Base-by-base conservation (phyloP, 2,329 filamentous ascomycete species). In the Talaromyces albobiverticillius region DNA sequence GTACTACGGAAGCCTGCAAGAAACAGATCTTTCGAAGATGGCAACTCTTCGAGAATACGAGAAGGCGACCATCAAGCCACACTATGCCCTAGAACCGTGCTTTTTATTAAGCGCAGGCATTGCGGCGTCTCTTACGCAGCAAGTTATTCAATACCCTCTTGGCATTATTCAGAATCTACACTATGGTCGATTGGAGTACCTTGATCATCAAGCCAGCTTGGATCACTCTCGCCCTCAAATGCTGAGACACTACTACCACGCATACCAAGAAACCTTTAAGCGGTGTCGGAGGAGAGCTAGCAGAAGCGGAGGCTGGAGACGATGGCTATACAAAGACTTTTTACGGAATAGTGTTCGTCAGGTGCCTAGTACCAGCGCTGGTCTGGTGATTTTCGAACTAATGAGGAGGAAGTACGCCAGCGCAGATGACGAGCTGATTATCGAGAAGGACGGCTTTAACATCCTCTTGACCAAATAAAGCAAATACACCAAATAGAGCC, bases 321-420 rank as follows among this genome's bases (percentile, higher is more conserved):
- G 62, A 14, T 86, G 82, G 75, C 68, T 86, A 2, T 86, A 81
- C 62, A 70, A 72, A 42, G 81, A 79, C 25, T 86, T 86, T 62
- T 71, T 81, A 61, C 71, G 73, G 62, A 78, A 70, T 52, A 83
- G 82, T 0, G 70, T 86, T 32, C 74, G 79, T 29, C 83, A 85
- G 63, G 79, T 84, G 11, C 84, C 84, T 2, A 85, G 82, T 60
- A 86, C 84, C 2, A 83, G 80, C 59, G 82, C 83, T 1, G 84
- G 82, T 0, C 67, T 87, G 50, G 82, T 87, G 53, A 83, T 85
- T 3, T 87, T 87, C 60, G 84, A 87, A 65, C 65, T 86, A 31
- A 79, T 86, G 36, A 71, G 84, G 49, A 72, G 83, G 48, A 84
- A 83, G 64, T 86, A 85, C 64, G 80, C 79, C 2, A 77, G 75